Base-by-base conservation (phyloP, 768 basidiomycete genomes). In the Tricholoma bakamatsutake region DNA sequence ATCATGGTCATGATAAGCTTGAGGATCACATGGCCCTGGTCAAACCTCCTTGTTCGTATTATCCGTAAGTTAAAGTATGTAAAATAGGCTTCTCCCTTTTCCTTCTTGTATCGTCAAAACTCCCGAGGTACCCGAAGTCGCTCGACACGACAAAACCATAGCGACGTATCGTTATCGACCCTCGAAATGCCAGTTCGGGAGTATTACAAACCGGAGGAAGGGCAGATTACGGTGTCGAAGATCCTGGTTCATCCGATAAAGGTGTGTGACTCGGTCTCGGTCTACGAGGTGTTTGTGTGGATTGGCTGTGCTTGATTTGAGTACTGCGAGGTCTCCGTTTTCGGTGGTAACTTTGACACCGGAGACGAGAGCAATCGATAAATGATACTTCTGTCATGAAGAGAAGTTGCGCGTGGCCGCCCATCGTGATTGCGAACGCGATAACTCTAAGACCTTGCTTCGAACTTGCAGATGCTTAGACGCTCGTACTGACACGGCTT, bases 201-300 rank as follows among this genome's bases (percentile, higher is more conserved):
- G 11, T 39, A 39, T n/a, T n/a, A 34, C 40, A 62, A 53, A 50
- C 63, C 61, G 24, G 49, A 51, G 49, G 62, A 69, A 52, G 71
- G 69, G 18, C 59, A 70, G 27, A 71, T 78, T 13, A 73, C 64
- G 11, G 80, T 87, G 21, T 76, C 80, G 0, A 83, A 80, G 64
- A 79, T 88, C 18, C 59, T 86, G 34, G 62, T 88, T 2, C 86
- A 88, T 63, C 86, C 86, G 39, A 83, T 88, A 70, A 88, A 88
- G 76, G 86, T 80, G 21, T 24, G 21, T 24, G 21, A 24, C 21
- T 42, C 39, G n/a, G 8, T n/a, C n/a, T 15, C 15, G 5, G n/a
- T 17, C n/a, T 17, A 17, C 2, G 39, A 35, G 21, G 21, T 24
- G 21, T 24, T 3, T 24, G 21, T 24, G 21, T 24, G 21, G 21